phyloP scores from a whole-genome alignment of 352 stramenopile genomes.

The Pythium dissimile region DNA sequence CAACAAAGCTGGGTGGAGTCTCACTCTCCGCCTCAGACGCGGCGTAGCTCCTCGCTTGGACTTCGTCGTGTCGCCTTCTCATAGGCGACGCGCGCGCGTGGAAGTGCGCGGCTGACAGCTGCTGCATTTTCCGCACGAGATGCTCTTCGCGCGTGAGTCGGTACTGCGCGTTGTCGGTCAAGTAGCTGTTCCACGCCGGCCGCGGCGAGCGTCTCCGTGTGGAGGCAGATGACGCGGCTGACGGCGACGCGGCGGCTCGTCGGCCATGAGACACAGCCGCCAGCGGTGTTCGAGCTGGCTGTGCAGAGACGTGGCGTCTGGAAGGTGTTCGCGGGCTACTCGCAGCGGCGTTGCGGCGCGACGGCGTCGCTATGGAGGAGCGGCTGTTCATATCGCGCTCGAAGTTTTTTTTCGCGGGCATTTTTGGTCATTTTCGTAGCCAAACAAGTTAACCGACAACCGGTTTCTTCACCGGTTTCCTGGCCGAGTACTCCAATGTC shows the following conservation, averaged over 20 bases:
- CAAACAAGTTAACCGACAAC: not conserved
- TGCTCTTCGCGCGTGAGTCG: slow-evolving; percentile 40
- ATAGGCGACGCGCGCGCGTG: not conserved
- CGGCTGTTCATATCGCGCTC: not conserved
- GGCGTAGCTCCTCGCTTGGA: not conserved
- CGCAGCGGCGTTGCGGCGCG: not conserved
- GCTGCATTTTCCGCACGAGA: slow-evolving; percentile 18
- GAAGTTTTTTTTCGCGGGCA: not conserved
- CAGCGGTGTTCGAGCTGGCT: not conserved
- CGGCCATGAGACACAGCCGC: not conserved
- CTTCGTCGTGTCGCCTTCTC: not conserved
- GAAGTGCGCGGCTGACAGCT: slow-evolving; percentile 20
- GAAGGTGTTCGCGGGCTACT: not conserved
- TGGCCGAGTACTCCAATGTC: too few relatives aligned
- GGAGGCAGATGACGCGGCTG: not conserved
- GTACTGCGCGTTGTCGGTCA: slow-evolving; percentile 48
- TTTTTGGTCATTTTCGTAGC: not conserved
- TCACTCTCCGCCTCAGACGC: too few relatives aligned
- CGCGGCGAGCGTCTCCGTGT: slow-evolving; percentile 7
- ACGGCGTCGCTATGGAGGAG: not conserved
- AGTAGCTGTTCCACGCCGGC: slow-evolving; percentile 49
- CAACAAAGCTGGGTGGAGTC: not conserved
- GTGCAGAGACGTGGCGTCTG: not conserved
- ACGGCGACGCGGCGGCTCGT: not conserved
- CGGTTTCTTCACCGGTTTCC: not conserved